Base-by-base conservation (phyloP, 257 asterid genomes). In the Voacanga thouarsii region DNA sequence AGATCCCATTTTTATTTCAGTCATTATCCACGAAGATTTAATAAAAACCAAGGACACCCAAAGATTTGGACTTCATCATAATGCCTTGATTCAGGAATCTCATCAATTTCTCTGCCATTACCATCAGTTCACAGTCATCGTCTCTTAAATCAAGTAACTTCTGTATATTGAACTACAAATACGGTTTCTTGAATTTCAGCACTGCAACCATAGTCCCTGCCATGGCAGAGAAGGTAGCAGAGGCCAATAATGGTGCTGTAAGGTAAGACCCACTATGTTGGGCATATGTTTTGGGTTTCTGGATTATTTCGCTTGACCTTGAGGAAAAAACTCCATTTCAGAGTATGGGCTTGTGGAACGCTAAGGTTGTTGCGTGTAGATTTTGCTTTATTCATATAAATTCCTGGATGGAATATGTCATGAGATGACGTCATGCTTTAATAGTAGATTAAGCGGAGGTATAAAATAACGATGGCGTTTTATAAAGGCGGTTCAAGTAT, bases 21-120 rank as follows among this genome's bases (percentile, higher is more conserved):
- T 26, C 39, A 49, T 72, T 72, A 26, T 47, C 57, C 76, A 11
- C 0, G 12, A 26, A 0, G 12, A 10, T 1, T 23, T 5, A 18
- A 2, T 10, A 23, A 5, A 39, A 12, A 45, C 56, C 1, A 53
- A 33, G 19, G 30, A 12, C 69, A 2, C 39, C 5, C 30, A 21
- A n/a, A 30, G 4, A 8, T 45, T 75, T 39, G 56, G 33, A 28
- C 65, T 7, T 41, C 3, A 39, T 33, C 73, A 79, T 51, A 85
- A 94, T 94, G 99, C 88, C 95, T 81, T 92, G 96, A 96, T 89
- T 91, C 77, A 88, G 91, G 83, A 92, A 82, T 77, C 84, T 94
- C 71, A 74, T 91, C 85, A 90, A 90, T 23, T 87, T 91, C 71
- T 87, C 93, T 76, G 45, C 82, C 2, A 77, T 87, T 51, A 41